Conservation (phyloP, 768 basidiomycete species). For the Suillus brevipes region DNA sequence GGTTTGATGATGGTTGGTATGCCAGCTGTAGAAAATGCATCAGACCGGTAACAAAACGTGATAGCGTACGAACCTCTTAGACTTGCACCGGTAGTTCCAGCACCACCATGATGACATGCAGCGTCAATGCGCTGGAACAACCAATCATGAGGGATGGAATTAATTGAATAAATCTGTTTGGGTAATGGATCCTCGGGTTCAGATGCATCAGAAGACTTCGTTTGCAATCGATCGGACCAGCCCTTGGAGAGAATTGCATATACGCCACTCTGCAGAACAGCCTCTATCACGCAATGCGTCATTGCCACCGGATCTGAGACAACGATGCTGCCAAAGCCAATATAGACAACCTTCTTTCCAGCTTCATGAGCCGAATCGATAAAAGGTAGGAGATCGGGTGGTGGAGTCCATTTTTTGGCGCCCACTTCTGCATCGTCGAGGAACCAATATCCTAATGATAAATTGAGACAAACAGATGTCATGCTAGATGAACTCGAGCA, state of each 20-base stretch:
- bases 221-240: constrained; percentile 89
- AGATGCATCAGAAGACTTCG: constrained; percentile 56
- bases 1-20: constrained; percentile 95
- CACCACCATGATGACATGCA: constrained; percentile 98
- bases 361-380: constrained; percentile 73
- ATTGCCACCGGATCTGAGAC: constrained; percentile 92
- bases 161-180: constrained; percentile 78
- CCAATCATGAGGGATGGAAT: constrained; percentile 95
- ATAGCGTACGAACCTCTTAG: constrained; percentile 63
- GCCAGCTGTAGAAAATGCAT: constrained; percentile 53
- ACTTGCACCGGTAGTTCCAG: constrained; percentile 95
- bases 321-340: constrained; percentile 97
- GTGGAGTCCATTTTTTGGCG: constrained; percentile 86
- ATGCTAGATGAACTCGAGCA: constrained; percentile 14
- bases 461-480: background rate
- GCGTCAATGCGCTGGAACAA: constrained; percentile 91
- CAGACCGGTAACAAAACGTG: background rate
- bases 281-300: constrained; percentile 89
- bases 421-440: constrained; percentile 90
- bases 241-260: constrained; percentile 95
- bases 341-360: constrained; percentile 92
- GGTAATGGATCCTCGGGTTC: constrained; percentile 74
- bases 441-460: constrained; percentile 87
- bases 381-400: constrained; percentile 75
- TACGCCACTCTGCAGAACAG: constrained; percentile 83